Evolutionary conservation across 257 asterid species (phyloP), one percentile per base, ranked within the genome.

Genomic region (Ehretia macrophylla): DNA sequence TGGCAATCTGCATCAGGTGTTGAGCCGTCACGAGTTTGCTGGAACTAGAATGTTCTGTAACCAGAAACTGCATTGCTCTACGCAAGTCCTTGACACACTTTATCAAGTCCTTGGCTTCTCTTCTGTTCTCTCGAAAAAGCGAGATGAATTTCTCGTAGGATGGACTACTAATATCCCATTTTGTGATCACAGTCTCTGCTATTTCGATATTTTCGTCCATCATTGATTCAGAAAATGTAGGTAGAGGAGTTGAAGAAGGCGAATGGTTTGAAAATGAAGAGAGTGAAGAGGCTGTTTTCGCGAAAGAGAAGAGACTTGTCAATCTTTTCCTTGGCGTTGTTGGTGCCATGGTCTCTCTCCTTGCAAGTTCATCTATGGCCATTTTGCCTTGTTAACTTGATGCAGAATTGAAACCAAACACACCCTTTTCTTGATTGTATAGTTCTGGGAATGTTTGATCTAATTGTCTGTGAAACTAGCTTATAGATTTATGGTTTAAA

Each of bases 1-100:
- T 86, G 14, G 90, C 79, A 14, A 65, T 67, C 32, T 80, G 79
- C 95, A 84, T 83, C 62, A 81, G 44, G 64, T 74, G 81, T 62
- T 86, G 83, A 0, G 90, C 86, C 0, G 45, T 62, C 8, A 73
- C 90, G 17, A 86, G 77, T 48, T 74, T 76, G 38, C 35, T 62
- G 44, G 89, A 70, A n/a, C 58, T 40, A 27, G 85, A 59, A 47
- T 62, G 75, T 17, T 77, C 64, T 0, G 66, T 62, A 19, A 78
- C 72, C 64, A 86, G 58, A 72, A 70, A 81, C 65, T 84, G 84
- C 92, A 86, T 86, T 3, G 78, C 83, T 55, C 55, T 63, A 46
- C 85, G 86, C 11, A 86, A 67, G 56, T 67, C 74, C 55, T 62
- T 68, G 0, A 84, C 83, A 12, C 81, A 70, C 16, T 32, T 53